Percentiles rank a stretch among this genome's conserved stretches.
Conservation (phyloP, 306 rosid genomes). For the Ormosia emarginata region DNA sequence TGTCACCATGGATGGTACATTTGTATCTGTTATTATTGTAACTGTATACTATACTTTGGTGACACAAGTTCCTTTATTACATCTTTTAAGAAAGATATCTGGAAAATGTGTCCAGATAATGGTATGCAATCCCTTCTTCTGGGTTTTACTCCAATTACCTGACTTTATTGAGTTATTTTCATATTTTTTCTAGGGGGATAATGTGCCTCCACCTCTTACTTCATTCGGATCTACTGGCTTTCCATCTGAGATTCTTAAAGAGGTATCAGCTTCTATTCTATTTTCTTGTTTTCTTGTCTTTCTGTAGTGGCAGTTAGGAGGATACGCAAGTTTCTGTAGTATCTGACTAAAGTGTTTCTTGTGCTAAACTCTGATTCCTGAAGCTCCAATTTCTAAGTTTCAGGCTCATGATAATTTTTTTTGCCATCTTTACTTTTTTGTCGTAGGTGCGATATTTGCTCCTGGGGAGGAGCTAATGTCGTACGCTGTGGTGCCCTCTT, state of each 20-base stretch:
- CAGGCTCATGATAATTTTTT: conserved; percentile 63
- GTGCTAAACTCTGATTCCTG: conserved; percentile 69
- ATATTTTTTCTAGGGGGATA: conserved; percentile 61
- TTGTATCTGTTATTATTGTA: conserved; percentile 26
- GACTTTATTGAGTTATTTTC: not conserved
- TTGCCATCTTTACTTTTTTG: conserved; percentile 84
- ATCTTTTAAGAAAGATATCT: not conserved
- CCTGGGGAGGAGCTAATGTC: conserved; percentile 99
- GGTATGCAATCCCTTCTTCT: not conserved
- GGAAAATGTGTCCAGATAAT: not conserved
- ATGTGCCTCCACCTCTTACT: conserved; percentile 73
- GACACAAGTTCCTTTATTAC: not conserved
- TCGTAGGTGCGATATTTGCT: conserved; percentile 99
- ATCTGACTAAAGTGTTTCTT: conserved; percentile 45
- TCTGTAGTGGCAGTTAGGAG: conserved; percentile 33
- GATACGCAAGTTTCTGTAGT: conserved; percentile 38
- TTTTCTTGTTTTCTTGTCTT: conserved; percentile 5
- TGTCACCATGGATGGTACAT: not conserved
- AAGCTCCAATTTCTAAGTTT: conserved; percentile 68
- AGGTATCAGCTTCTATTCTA: conserved; percentile 54
- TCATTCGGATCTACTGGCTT: conserved; percentile 78
- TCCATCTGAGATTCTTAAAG: conserved; percentile 93
- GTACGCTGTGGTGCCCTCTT: conserved; percentile 99
- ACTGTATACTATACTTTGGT: conserved; percentile 6
- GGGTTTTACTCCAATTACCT: not conserved